phyloP scores from a whole-genome alignment of 2,329 filamentous ascomycete species.

The Penicillium sp. region DNA sequence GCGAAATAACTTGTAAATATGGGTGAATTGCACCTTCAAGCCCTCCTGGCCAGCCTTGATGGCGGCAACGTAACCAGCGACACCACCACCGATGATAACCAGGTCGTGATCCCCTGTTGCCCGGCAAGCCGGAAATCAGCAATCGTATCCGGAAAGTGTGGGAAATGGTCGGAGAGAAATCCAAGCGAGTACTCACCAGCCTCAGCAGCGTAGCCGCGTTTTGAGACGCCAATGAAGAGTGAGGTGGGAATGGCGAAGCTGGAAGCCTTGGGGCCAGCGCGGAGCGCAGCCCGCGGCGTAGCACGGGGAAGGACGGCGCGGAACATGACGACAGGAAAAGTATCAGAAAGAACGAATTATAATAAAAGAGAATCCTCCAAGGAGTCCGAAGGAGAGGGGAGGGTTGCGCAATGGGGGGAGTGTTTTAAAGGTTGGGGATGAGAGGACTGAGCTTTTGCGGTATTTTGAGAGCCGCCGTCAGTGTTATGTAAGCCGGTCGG shows the following conservation, averaged over 20 bases:
- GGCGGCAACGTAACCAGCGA: conserved; percentile 95
- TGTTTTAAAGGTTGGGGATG: conserved; percentile 17
- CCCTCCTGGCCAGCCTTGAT: conserved; percentile 99
- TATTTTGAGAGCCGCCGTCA: conserved; percentile 20
- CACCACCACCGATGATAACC: conserved; percentile 95
- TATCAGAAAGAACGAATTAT: conserved; percentile 25
- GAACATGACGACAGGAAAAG: conserved; percentile 44
- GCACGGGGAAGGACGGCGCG: conserved; percentile 49
- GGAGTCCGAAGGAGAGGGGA: conserved; percentile 19
- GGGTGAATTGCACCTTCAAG: conserved; percentile 63
- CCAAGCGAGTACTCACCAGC: conserved; percentile 33
- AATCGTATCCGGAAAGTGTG: conserved; percentile 19
- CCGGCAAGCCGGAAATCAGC: conserved; percentile 18
- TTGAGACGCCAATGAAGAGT: conserved; percentile 48
- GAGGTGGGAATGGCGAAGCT: conserved; percentile 34
- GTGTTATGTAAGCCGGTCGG: conserved; percentile 20
- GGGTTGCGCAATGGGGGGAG: conserved; percentile 18
- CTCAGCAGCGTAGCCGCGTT: conserved; percentile 54
- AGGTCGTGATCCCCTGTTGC: conserved; percentile 83
- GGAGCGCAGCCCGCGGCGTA: conserved; percentile 42
- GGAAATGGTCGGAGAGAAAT: neutral
- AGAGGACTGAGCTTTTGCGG: conserved; percentile 26
- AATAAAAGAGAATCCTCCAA: conserved; percentile 30
- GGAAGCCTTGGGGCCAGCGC: conserved; percentile 35
- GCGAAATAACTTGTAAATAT: neutral